Evolutionary conservation across 78 protist genomes (phyloP).

Genomic region (Dictyostelium citrinum): DNA sequence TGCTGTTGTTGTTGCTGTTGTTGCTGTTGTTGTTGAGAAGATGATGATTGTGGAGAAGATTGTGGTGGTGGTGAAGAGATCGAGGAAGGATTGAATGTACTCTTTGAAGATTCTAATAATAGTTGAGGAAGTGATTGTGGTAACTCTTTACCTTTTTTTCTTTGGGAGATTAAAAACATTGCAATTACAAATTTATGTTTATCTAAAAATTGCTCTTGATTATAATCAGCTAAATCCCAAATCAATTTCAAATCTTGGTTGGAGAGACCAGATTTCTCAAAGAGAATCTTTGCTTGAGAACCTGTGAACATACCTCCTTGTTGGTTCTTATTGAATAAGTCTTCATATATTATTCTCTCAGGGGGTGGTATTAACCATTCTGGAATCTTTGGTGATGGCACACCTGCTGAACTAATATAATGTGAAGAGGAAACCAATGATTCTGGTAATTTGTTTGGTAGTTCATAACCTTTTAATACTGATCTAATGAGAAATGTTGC

Average conservation of each 20-base stretch:
- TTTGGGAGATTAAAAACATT: slow-evolving; percentile 46
- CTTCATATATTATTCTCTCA: slow-evolving; percentile 49
- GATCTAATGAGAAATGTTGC: slow-evolving; percentile 55
- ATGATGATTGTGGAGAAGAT: not conserved
- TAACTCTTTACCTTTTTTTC: slow-evolving; percentile 57
- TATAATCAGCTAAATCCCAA: slow-evolving; percentile 63
- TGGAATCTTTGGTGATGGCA: slow-evolving; percentile 65
- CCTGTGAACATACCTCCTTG: slow-evolving; percentile 32
- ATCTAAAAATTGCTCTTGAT: slow-evolving; percentile 36
- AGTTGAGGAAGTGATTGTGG: slow-evolving; percentile 13
- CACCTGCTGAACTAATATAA: slow-evolving; percentile 26
- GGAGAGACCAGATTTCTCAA: slow-evolving; percentile 55
- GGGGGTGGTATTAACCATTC: slow-evolving; percentile 74
- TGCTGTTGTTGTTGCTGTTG: not conserved
- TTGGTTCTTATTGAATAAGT: slow-evolving; percentile 56
- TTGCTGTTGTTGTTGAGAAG: not conserved
- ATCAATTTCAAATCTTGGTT: slow-evolving; percentile 24
- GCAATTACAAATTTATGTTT: slow-evolving; percentile 72
- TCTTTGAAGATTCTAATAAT: slow-evolving; percentile 42
- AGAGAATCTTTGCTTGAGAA: slow-evolving; percentile 39
- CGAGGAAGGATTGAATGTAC: slow-evolving; percentile 8
- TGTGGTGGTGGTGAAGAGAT: not conserved
- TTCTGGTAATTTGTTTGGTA: slow-evolving; percentile 51
- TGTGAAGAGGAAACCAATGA: slow-evolving; percentile 17
- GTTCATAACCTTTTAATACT: slow-evolving; percentile 46